Evolutionary conservation across 306 rosid genomes (phyloP), one percentile per base, ranked within the genome.

Genomic region (Mimosa bimucronata): DNA sequence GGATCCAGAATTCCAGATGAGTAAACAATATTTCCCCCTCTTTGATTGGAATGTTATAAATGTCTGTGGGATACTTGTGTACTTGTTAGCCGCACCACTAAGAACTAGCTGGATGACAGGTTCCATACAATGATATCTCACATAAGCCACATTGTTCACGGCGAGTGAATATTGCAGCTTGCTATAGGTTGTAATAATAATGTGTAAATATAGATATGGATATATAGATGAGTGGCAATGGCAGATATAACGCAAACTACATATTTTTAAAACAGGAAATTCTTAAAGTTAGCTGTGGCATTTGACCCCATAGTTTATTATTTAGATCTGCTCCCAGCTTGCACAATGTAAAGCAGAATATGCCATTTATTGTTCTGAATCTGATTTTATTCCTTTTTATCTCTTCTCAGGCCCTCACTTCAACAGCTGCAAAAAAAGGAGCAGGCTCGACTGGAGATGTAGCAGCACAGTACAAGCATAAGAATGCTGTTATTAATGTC

Each of bases 371-470:
- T 71, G 77, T 62, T 69, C 67, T 68, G 28, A 73, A 45, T 42
- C 9, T 68, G 68, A 74, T 77, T 77, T 69, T 53, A 28, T 37
- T 15, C 11, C 67, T 30, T 21, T 67, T 34, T 31, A 8, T 31
- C 71, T 61, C 55, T 79, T 64, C 84, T 40, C 82, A 94, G 98
- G 92, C 94, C 52, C 91, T 95, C 42, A 91, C 98, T 58, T 92
- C 98, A 82, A 87, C 97, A 42, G 94, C 98, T 40, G 88, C 89
- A 80, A 95, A 90, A 89, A 95, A 89, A 83, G 98, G 96, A 77
- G 94, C 90, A 81, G 88, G 86, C 74, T 95, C 98, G 55, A 80
- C 85, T 67, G 98, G 94, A 74, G 99, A 95, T 80, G 81, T 95
- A 62, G 92, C 88, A 37, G 86, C 97, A 75, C 80, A 55, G 74